Evolutionary conservation across 768 basidiomycete species (phyloP).

Genomic region (Boletus coccyginus): DNA sequence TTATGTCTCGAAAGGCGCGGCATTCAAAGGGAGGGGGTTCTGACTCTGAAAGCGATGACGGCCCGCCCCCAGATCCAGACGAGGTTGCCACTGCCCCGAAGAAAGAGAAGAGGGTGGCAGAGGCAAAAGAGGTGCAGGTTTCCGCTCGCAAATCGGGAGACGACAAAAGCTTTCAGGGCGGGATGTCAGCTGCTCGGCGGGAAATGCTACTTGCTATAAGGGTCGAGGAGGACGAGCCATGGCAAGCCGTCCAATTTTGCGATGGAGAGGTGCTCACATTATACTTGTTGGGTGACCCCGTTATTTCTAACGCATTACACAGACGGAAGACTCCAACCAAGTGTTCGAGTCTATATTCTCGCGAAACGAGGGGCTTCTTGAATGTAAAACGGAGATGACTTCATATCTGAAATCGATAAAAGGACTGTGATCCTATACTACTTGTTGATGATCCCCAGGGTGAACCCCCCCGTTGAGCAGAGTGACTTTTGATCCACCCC

Average conservation of each 20-base stretch:
- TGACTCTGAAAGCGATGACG: slow-evolving; percentile 76
- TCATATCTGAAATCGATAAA: slow-evolving; percentile 56
- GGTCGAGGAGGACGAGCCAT: slow-evolving; percentile 73
- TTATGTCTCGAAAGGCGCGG: slow-evolving; percentile 60
- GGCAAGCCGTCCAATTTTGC: slow-evolving; percentile 67
- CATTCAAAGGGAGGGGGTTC: slow-evolving; percentile 45
- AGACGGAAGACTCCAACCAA: slow-evolving; percentile 58
- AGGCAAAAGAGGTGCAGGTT: slow-evolving; percentile 75
- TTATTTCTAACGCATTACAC: slow-evolving; percentile 12
- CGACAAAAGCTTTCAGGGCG: slow-evolving; percentile 61
- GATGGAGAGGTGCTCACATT: slow-evolving; percentile 55
- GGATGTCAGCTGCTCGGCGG: slow-evolving; percentile 65
- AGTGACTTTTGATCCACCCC: neutral
- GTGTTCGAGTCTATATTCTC: slow-evolving; percentile 67
- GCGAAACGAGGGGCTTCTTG: slow-evolving; percentile 45
- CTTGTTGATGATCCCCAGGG: neutral
- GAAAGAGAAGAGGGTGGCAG: slow-evolving; percentile 60
- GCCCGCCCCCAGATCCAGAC: slow-evolving; percentile 78
- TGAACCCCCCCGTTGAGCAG: neutral
- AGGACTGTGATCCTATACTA: slow-evolving; percentile 40
- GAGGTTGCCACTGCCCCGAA: slow-evolving; percentile 46
- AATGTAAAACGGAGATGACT: slow-evolving; percentile 54
- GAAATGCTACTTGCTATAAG: slow-evolving; percentile 77
- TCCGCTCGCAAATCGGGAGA: slow-evolving; percentile 64
- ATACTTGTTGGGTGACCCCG: neutral